Conservation (phyloP, 2,329 filamentous ascomycete species). For the Sarocladium oryzae region DNA sequence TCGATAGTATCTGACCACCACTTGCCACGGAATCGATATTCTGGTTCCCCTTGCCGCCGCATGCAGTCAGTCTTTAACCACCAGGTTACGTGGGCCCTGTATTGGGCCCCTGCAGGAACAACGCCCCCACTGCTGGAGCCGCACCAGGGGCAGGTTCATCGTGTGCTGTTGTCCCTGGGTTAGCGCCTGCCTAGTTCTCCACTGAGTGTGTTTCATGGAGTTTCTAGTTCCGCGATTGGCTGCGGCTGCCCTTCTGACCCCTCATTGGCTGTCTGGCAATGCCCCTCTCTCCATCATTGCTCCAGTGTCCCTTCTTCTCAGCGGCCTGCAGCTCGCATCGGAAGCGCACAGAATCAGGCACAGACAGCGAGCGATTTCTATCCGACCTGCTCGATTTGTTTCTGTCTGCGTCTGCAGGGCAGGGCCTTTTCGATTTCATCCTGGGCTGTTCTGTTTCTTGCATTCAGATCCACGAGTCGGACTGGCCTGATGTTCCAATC, state of each 20-base stretch:
- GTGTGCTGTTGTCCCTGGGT: not conserved
- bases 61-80: not conserved
- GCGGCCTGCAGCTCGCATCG: too few species aligned
- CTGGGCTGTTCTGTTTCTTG: not conserved
- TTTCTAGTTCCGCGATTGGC: not conserved
- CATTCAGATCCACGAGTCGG: not conserved
- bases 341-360: too few species aligned
- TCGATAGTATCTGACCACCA: too few species aligned
- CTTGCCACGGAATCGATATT: not conserved
- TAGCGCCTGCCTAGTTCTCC: not conserved
- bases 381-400: too few species aligned
- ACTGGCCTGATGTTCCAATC: too few species aligned
- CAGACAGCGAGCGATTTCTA: slow-evolving; percentile 1
- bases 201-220: slow-evolving; percentile 3
- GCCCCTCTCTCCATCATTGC: not conserved
- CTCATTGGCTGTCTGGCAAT: not conserved
- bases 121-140: not conserved
- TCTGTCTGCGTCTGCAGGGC: not conserved
- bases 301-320: not conserved
- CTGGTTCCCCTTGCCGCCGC: not conserved
- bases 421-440: too few species aligned
- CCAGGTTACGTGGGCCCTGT: not conserved
- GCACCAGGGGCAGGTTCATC: not conserved
- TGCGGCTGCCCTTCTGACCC: too few species aligned
- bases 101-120: not conserved